These are phyloP conservation scores for Gaultheria prostrata DNA, from an alignment of 148 eudicot genomes.

Conservation along the genomic window DNA sequence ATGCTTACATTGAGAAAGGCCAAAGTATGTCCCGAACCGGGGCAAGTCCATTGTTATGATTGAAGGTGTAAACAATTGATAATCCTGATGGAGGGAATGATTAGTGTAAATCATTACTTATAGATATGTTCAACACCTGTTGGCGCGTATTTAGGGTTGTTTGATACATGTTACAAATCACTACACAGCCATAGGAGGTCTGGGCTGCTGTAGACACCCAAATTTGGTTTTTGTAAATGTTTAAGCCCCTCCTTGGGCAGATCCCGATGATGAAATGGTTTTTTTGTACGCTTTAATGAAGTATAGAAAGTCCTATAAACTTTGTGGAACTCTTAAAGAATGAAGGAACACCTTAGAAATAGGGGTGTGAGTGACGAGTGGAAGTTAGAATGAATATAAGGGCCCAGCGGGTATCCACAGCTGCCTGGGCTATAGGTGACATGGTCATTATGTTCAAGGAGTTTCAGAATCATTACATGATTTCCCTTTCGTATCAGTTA, in stretches of 20 bases:
- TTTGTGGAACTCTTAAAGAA: no score
- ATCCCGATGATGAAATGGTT: no score
- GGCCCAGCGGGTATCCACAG: no score
- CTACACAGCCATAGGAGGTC: not conserved
- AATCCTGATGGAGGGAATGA: not conserved
- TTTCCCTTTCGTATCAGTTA: not conserved
- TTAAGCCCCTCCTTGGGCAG: no score
- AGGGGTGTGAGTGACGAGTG: no score
- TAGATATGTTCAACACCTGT: not conserved
- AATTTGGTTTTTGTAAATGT: no score
- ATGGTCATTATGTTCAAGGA: not conserved
- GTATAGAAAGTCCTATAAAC: no score
- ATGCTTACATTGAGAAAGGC: not conserved
- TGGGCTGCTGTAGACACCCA: not conserved
- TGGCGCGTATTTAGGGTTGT: not conserved
- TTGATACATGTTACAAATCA: not conserved
- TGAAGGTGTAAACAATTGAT: not conserved
- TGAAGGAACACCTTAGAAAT: no score
- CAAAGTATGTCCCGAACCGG: not conserved
- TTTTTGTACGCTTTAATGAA: no score
- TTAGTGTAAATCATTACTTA: not conserved
- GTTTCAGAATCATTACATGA: not conserved
- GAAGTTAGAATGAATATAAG: no score
- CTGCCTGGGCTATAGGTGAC: not conserved
- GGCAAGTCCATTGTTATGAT: not conserved